phyloP scores from a whole-genome alignment of 192 early-diverging fungal species.

The Entrophospora sp. region DNA sequence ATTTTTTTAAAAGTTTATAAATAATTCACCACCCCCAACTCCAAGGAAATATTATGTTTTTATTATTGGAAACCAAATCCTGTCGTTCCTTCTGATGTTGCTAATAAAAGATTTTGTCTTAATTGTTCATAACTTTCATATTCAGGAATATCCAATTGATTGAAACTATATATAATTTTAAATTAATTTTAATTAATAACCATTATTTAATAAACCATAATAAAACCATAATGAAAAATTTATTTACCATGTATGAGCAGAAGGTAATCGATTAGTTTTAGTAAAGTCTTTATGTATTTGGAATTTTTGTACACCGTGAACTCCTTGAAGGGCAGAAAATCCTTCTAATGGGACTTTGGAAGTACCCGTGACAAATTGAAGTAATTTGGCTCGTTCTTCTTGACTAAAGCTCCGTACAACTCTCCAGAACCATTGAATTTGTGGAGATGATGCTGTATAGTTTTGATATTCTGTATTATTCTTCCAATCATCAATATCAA shows the following conservation, averaged over 20 bases:
- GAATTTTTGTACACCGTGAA: constrained; percentile 93
- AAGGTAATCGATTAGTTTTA: constrained; percentile 77
- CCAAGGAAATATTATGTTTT: too few relatives aligned
- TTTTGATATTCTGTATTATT: constrained; percentile 97
- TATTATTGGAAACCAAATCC: constrained; percentile 80
- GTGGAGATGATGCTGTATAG: constrained; percentile 74
- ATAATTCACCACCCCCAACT: too few relatives aligned
- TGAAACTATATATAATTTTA: constrained; percentile 58
- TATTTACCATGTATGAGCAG: constrained; percentile 93
- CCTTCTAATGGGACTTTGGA: constrained; percentile 97
- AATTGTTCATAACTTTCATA: constrained; percentile 90
- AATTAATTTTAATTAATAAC: background rate
- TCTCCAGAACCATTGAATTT: constrained; percentile 99
- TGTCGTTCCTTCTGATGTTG: constrained; percentile 86
- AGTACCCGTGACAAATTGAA: constrained; percentile 97
- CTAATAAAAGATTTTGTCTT: constrained; percentile 69
- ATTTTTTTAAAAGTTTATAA: too few relatives aligned
- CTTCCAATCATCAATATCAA: constrained; percentile 99
- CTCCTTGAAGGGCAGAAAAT: constrained; percentile 86
- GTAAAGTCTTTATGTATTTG: constrained; percentile 97
- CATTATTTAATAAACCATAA: background rate
- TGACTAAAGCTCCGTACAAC: constrained; percentile 94
- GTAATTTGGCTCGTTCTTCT: constrained; percentile 93
- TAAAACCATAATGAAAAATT: too few relatives aligned
- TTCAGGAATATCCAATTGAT: constrained; percentile 92